phyloP scores from a whole-genome alignment of 164 flowering plant species.

The Magnolia changhungtana region DNA sequence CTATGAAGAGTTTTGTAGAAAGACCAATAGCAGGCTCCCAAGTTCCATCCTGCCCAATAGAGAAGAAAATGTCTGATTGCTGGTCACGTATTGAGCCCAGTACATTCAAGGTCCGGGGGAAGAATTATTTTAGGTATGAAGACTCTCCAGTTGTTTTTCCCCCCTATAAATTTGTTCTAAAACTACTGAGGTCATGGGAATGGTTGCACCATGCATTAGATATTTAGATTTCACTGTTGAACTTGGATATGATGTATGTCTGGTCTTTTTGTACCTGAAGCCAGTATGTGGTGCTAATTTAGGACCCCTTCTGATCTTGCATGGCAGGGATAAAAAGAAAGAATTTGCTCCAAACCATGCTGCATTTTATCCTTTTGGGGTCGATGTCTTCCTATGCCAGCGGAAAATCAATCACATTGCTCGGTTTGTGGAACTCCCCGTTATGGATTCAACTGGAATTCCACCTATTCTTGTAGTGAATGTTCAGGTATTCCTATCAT shows the following conservation, averaged over 20 bases:
- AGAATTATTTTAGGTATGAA: constrained; percentile 66
- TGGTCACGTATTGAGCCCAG: constrained; percentile 91
- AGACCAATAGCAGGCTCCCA: constrained; percentile 92
- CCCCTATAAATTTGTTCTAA: background rate
- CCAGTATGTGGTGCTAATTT: background rate
- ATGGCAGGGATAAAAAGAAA: constrained; percentile 89
- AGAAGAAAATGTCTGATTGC: constrained; percentile 77
- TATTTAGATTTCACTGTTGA: background rate
- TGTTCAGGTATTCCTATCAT: constrained; percentile 65
- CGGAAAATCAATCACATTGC: constrained; percentile 85
- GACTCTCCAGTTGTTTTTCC: background rate
- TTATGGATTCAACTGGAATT: constrained; percentile 42
- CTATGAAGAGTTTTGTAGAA: constrained; percentile 65
- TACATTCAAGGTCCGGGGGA: constrained; percentile 79
- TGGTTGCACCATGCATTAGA: background rate
- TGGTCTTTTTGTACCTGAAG: background rate
- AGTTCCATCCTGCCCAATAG: constrained; percentile 84
- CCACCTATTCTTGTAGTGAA: constrained; percentile 92
- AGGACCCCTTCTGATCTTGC: background rate
- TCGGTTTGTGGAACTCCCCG: constrained; percentile 82
- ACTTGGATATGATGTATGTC: background rate
- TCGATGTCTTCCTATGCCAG: constrained; percentile 76
- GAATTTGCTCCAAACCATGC: constrained; percentile 74
- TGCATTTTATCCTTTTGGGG: constrained; percentile 90
- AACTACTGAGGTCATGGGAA: background rate